These are phyloP conservation scores for Closterium sp. DNA, from an alignment of 139 green algal genomes.

Conservation along the genomic window DNA sequence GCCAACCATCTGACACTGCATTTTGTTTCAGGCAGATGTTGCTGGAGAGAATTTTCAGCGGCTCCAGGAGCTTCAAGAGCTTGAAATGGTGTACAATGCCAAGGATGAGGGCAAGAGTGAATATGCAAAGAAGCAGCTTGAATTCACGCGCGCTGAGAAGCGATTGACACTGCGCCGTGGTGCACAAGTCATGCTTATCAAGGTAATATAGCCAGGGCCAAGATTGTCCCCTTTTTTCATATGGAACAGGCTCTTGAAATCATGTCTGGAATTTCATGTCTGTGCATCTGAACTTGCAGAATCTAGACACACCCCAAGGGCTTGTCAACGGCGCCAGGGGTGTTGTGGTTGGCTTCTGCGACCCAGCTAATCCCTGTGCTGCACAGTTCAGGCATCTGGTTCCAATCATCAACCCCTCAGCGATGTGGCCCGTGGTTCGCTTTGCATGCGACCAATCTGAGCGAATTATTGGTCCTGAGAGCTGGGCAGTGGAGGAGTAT, in stretches of 20 bases:
- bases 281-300: not conserved
- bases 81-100: conserved; percentile 19
- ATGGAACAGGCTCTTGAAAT: not conserved
- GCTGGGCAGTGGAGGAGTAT: conserved; percentile 9
- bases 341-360: conserved; percentile 61
- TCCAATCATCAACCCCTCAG: conserved; percentile 2
- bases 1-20: not conserved
- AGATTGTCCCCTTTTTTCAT: not conserved
- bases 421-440: conserved; percentile 37
- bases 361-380: not conserved
- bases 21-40: conserved; percentile 34
- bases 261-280: too few relatives aligned
- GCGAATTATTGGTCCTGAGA: conserved; percentile 26
- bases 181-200: conserved; percentile 39
- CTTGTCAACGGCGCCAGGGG: conserved; percentile 73
- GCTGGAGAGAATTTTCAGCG: conserved; percentile 9
- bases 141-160: conserved; percentile 22
- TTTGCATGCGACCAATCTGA: conserved; percentile 40
- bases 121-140: conserved; percentile 14
- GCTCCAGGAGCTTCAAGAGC: not conserved
- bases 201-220: conserved; percentile 1
- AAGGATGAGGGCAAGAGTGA: not conserved
- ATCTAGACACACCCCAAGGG: conserved; percentile 6
- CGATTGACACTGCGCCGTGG: not conserved
- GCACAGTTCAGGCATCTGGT: conserved; percentile 4